Evolutionary conservation across 345 rosid genomes (phyloP).

Genomic region (Rhodamnia rubescens): DNA sequence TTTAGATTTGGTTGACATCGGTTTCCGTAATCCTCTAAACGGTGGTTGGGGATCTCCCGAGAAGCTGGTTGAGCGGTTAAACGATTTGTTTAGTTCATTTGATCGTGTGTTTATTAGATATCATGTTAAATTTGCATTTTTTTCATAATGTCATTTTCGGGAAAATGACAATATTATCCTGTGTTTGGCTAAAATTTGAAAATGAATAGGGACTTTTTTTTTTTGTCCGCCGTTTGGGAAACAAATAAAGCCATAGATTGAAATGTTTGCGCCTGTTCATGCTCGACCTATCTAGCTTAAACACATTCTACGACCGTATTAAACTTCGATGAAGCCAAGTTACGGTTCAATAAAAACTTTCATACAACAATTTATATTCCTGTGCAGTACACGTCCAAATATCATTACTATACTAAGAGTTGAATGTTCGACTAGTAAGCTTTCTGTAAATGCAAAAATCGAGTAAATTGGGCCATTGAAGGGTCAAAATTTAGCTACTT

Average conservation of each 20-base stretch:
- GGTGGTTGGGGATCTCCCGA: not conserved
- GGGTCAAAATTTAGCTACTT: not conserved
- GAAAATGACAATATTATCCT: too few species aligned
- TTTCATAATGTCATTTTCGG: too few species aligned
- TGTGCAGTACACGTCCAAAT: not conserved
- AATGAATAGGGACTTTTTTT: too few species aligned
- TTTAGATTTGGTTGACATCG: not conserved
- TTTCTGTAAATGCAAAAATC: not conserved
- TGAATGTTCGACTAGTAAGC: not conserved
- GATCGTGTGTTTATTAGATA: not conserved
- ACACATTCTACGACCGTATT: not conserved
- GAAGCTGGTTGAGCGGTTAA: not conserved
- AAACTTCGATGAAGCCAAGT: not conserved
- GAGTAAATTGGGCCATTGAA: too few species aligned
- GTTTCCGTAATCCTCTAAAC: not conserved
- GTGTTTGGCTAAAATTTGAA: too few species aligned
- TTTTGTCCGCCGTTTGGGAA: too few species aligned
- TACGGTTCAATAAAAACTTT: not conserved
- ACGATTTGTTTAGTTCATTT: not conserved
- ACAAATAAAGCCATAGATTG: too few species aligned
- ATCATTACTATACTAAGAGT: not conserved
- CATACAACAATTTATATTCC: not conserved
- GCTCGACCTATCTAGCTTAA: not conserved
- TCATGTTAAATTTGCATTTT: not conserved
- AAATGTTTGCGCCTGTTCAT: too few species aligned